Base-by-base conservation (phyloP, 805 yeast species). In the Ogataea dorogensis region DNA sequence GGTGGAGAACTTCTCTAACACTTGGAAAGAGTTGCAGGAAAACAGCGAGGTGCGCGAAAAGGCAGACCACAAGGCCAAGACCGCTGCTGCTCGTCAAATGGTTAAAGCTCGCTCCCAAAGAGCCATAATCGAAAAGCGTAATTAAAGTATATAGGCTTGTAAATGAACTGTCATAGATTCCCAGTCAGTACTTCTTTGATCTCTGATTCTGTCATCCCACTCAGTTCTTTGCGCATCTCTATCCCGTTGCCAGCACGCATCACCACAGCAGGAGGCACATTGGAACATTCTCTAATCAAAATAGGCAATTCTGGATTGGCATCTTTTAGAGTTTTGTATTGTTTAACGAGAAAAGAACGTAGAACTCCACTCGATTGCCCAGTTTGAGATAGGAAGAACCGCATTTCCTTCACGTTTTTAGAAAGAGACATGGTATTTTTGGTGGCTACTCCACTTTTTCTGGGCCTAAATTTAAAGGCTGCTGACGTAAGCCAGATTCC, bases 341-440 rank as follows among this genome's bases (percentile, higher is more conserved):
- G 68, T 38, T 72, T 67, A 31, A 73, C 62, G 46, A 86, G 65
- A 54, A 81, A 86, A 12, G 74, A 63, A 61, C 86, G 71, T 23
- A 13, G 7, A 9, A 11, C 77, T 7, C 66, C 69, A 10, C 89
- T 76, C 5, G 86, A 76, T 44, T 77, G 76, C n/a, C 84, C 83
- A n/a, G 81, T 71, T 61, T 83, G 93, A 20, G 87, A 81, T 46
- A 86, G 69, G 55, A 86, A 87, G 64, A 85, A 82, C 61, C 95
- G 75, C 54, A 86, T 70, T 68, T 86, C 95, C 58, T 71, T 84
- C 47, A 86, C 71, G 8, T 84, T 73, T 21, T 64, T 58, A n/a
- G 80, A 75, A 12, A 34, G 14, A 22, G 59, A 36, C 27, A 50
- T 52, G 21, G 48, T 22, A 3, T 8, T 10, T 17, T 28, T 17